Evolutionary conservation across 352 stramenopile species (phyloP), one percentile per base, ranked within the genome.

Genomic region (Phytophthora sp.): DNA sequence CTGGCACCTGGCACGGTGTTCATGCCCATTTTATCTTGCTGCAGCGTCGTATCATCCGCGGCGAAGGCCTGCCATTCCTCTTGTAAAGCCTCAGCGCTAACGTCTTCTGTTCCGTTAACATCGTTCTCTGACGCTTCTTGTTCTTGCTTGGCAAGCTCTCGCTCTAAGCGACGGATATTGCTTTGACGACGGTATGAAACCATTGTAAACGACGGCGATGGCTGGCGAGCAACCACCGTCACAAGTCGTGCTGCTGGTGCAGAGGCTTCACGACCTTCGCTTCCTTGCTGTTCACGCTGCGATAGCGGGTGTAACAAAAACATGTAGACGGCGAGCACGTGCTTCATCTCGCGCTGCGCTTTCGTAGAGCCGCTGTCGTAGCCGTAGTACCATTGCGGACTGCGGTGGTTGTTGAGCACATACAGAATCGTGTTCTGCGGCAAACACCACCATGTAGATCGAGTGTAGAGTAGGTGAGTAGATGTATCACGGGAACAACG

Each of bases 331-430:
- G 51, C 60, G 11, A 81, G 54, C 15, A 65, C 51, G n/a, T 81
- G 72, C 28, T 60, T 56, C 68, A 77, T 73, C 17, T 67, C 57
- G 15, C 72, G 72, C 38, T 81, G 68, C 18, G 48, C 55, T 51
- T 77, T 77, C 20, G 68, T 81, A 11, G 72, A 64, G n/a, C 68
- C 72, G 18, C 72, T 77, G 45, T 77, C 68, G 26, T 75, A 81
- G 30, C 56, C 49, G 46, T 81, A 81, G 49, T 68, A 70, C 72
- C 72, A 81, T 24, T 62, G 60, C 8, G 68, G 67, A 34, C 59
- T 77, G 21, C 53, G 64, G 26, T 66, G 49, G 32, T 77, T 76
- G 62, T 77, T 79, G 18, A 79, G 41, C 32, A 73, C 62, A 43
- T 68, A 79, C n/a, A 74, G 5, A 13, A 77, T 41, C 32, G 58